Base-by-base conservation (phyloP, 495 filamentous ascomycete genomes). In the Neurospora terricola region DNA sequence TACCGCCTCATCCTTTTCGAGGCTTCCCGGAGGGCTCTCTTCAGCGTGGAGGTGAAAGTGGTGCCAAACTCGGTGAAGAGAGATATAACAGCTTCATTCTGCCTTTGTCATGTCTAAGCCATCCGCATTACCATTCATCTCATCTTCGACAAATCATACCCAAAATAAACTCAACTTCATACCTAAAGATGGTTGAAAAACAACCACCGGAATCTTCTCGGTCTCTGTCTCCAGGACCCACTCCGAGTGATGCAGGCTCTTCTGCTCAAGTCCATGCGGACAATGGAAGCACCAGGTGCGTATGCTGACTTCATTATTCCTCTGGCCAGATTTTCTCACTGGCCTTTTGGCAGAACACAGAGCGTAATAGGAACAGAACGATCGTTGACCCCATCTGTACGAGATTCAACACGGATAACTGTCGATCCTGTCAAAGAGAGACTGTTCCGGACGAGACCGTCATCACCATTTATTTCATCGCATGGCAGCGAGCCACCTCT, bases 21-120 rank as follows among this genome's bases (percentile, higher is more conserved):
- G 79, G 79, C 79, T 71, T 73, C 54, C 72, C 71, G 38, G 73
- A 74, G 74, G 79, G 78, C 78, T 78, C 77, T 71, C 73, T 16
- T 66, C 54, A 66, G 23, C 54, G 6, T 18, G 5, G 27, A 66
- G 27, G 54, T 66, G 11, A 36, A 66, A 34, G 27, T 36, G 12
- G 6, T 66, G 27, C 54, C 54, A 36, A 34, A 30, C 12, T 9
- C 70, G 30, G 37, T 69, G 34, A 37, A 72, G 37, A 66, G 27
- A 34, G 14, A 66, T 66, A 66, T 40, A 62, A 62, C 40, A 45
- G 38, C 70, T 45, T 48, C 18, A 16, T 42, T 38, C 34, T 45
- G 40, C n/a, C 62, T 34, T 38, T 37, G 21, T 42, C 12, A 14
- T 30, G 27, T 66, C 54, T 34, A 66, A 34, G 27, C 30, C 7